Base-by-base conservation (phyloP, 148 eudicot genomes). In the Fagopyrum esculentum region DNA sequence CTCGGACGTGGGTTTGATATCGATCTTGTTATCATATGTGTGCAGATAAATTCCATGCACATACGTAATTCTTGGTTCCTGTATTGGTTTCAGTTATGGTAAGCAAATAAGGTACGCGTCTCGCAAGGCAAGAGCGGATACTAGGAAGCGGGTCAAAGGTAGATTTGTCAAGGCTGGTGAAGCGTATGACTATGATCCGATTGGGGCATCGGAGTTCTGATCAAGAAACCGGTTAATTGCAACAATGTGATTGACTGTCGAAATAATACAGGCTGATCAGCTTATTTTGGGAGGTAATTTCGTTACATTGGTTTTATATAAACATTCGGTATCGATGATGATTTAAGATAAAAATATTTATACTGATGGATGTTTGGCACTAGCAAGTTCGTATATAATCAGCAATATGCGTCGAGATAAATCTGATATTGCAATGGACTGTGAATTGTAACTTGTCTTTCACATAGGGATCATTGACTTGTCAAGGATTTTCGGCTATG, bases 31-130 rank as follows among this genome's bases (percentile, higher is more conserved):
- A 22, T 22, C 26, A 22, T 22, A 22, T 22, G 26, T 22, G 26
- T 22, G 26, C 26, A 22, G 26, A 22, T 22, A 22, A 22, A 22
- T 22, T 22, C 26, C 26, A 22, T 22, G 26, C 26, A 22, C 26
- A 22, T 22, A 22, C 26, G 26, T 22, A 8, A 2, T 49, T 9
- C 12, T 49, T 49, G 52, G 52, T 49, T 49, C 40, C 12, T 45
- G 7, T 69, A 50, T 66, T 45, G 73, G 52, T 6, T 83, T 69
- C 40, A 87, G 88, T 76, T 87, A 81, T 73, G 90, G 88, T 12
- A 87, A 87, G 70, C 87, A 87, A 78, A 87, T 87, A 82, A 77
- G 88, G 66, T 87, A 87, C 71, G 86, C 86, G 5, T 87, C 86
- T 40, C 82, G 90, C 52, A 87, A 87, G 73, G 88, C 90, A 8